Evolutionary conservation across 257 asterid genomes (phyloP), one percentile per base, ranked within the genome.

Genomic region (Cruciata laevipes): DNA sequence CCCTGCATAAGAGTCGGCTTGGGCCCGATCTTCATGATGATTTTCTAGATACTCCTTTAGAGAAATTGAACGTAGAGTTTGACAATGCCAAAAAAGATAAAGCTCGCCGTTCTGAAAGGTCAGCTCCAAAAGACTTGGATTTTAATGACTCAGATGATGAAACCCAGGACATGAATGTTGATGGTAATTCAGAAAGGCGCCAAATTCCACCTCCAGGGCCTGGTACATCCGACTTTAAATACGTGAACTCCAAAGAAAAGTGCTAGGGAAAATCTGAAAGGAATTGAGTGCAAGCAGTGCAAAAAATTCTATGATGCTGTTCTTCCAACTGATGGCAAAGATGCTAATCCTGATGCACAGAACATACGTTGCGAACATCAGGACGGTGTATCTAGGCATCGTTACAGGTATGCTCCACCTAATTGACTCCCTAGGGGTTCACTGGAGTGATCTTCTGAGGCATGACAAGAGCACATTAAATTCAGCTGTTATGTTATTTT

Each of bases 271-370:
- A 90, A 70, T 49, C 78, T 94, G 77, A 87, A 87, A 75, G 99
- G 99, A 11, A 59, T 90, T 40, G 99, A 94, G 65, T 94, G 99
- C 84, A 87, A 84, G 84, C 99, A 90, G 71, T 94, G 97, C 87
- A 86, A 85, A 74, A 94, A 94, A 77, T 94, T 94, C 73, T 94
- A 88, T 65, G 96, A 90, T 79, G 95, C 89, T 69, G 95, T 94
- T 78, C 90, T 83, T 62, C 89, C 95, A 25, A 80, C 51, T 72
- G 88, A 63, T 4, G 74, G 76, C 64, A 78, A 81, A 65, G 75
- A 82, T 56, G 55, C 74, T 1, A 66, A 67, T 61, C 65, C 71
- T 32, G 79, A 70, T 66, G 75, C 73, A 75, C 83, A 87, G 65
- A 80, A 71, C 64, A 60, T 78, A 13, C 89, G 91, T 5, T 94